Conservation (phyloP, 495 filamentous ascomycete species). For the Terfezia claveryi region DNA sequence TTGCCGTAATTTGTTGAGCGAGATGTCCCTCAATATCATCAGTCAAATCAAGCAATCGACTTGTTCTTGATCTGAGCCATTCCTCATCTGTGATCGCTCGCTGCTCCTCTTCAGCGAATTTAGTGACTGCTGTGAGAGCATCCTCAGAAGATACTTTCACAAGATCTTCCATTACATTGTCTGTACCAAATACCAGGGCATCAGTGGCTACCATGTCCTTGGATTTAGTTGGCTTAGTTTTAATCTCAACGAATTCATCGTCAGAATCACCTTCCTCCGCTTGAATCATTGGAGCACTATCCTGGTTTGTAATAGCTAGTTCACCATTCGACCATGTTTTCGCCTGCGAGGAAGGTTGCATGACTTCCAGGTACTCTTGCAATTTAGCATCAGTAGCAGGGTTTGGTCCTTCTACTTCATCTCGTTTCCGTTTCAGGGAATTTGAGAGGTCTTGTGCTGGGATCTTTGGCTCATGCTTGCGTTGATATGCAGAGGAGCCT, state of each 20-base stretch:
- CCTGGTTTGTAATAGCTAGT: conserved; percentile 25
- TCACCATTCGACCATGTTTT: conserved; percentile 45
- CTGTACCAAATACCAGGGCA: not conserved
- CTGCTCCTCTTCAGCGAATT: no score
- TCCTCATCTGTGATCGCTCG: conserved; percentile 48
- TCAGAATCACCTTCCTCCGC: conserved; percentile 30
- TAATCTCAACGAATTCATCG: conserved; percentile 42
- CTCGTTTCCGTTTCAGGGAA: conserved; percentile 30
- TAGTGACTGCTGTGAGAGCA: not conserved
- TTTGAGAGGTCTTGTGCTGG: conserved; percentile 5
- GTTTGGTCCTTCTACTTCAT: conserved; percentile 11
- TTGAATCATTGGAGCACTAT: conserved; percentile 22
- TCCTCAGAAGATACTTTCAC: not conserved
- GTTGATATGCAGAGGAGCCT: conserved; percentile 22
- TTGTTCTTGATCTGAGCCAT: conserved; percentile 88
- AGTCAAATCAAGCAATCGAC: conserved; percentile 60
- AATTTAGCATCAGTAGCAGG: conserved; percentile 41
- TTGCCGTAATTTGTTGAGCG: conserved; percentile 1
- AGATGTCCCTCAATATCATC: conserved; percentile 35
- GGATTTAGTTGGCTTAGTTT: conserved; percentile 22
- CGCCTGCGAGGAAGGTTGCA: conserved; percentile 45
- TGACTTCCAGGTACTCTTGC: conserved; percentile 66
- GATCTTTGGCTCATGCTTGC: conserved; percentile 8
- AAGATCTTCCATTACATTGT: conserved; percentile 5
- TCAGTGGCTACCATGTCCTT: conserved; percentile 4